These are phyloP conservation scores for Symbiodinium pilosum DNA, from an alignment of 73 alveolate species.

Conservation along the genomic window DNA sequence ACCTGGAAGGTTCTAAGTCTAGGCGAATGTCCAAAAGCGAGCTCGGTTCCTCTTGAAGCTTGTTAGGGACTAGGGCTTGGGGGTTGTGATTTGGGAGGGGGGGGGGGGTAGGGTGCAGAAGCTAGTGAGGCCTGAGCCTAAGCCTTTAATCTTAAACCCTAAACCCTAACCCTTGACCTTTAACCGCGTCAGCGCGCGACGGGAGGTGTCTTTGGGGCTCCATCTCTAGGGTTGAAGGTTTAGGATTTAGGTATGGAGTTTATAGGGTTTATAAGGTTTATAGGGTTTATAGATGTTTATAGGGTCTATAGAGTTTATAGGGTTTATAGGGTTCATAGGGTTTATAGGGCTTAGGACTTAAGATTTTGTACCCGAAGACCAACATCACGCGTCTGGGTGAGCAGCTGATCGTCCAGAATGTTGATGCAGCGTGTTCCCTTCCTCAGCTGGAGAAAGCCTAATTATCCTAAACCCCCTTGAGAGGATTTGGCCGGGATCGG, in stretches of 20 bases:
- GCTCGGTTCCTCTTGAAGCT: no score
- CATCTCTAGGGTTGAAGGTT: background rate
- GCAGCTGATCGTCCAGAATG: conserved; percentile 33
- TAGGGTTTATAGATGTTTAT: no score
- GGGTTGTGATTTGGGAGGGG: background rate
- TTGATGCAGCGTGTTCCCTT: conserved; percentile 62
- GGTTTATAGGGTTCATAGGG: no score
- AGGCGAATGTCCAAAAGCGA: no score
- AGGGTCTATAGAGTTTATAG: no score
- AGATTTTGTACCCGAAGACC: background rate
- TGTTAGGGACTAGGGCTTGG: background rate
- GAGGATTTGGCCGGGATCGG: no score
- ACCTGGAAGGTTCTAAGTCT: no score
- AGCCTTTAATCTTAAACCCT: no score
- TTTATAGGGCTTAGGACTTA: no score
- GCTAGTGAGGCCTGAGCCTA: no score
- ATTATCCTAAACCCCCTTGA: no score
- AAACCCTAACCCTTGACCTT: no score
- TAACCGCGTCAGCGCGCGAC: background rate
- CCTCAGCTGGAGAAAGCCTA: conserved; percentile 5
- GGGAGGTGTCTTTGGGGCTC: background rate
- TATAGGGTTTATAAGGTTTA: background rate
- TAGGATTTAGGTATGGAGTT: background rate
- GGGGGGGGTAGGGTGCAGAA: background rate
- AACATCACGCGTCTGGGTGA: background rate